These are phyloP conservation scores for Persicaria tinctoria DNA, from an alignment of 148 eudicot genomes.

Conservation along the genomic window DNA sequence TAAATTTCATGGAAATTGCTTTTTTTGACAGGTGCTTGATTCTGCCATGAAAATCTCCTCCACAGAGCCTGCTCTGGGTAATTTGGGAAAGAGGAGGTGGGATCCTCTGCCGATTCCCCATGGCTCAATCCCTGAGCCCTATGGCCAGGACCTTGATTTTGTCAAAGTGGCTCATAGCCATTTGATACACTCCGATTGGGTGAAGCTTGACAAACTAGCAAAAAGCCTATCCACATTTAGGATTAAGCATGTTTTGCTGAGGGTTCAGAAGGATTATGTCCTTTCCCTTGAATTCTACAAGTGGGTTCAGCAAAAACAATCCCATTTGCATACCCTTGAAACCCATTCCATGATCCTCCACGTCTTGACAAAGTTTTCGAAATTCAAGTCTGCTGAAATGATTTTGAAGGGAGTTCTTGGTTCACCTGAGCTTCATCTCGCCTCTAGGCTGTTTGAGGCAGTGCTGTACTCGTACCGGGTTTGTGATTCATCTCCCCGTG, in stretches of 20 bases:
- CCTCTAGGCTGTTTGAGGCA: conserved; percentile 37
- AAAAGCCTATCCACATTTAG: conserved; percentile 41
- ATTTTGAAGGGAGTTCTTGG: conserved; percentile 38
- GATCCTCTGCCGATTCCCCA: conserved; percentile 62
- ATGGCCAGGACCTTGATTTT: conserved; percentile 76
- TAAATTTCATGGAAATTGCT: background rate
- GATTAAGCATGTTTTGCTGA: conserved; percentile 66
- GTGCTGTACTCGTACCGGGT: conserved; percentile 52
- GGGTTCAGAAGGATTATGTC: conserved; percentile 53
- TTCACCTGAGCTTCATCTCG: conserved; percentile 22
- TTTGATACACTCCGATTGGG: conserved; percentile 72
- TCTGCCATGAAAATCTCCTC: conserved; percentile 10
- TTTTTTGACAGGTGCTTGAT: conserved; percentile 14
- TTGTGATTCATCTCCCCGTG: conserved; percentile 68
- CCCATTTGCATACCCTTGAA: conserved; percentile 48
- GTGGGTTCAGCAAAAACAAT: conserved; percentile 50
- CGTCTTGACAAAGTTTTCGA: conserved; percentile 50
- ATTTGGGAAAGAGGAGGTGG: conserved; percentile 19
- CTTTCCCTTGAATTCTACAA: conserved; percentile 69
- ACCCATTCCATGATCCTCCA: conserved; percentile 58
- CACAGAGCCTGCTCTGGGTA: background rate
- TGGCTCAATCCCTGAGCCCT: conserved; percentile 51
- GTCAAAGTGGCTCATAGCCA: conserved; percentile 75
- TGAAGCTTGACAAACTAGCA: conserved; percentile 41
- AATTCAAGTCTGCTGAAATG: conserved; percentile 55